Evolutionary conservation across 352 stramenopile genomes (phyloP).

Genomic region (Pythium apleroticum): DNA sequence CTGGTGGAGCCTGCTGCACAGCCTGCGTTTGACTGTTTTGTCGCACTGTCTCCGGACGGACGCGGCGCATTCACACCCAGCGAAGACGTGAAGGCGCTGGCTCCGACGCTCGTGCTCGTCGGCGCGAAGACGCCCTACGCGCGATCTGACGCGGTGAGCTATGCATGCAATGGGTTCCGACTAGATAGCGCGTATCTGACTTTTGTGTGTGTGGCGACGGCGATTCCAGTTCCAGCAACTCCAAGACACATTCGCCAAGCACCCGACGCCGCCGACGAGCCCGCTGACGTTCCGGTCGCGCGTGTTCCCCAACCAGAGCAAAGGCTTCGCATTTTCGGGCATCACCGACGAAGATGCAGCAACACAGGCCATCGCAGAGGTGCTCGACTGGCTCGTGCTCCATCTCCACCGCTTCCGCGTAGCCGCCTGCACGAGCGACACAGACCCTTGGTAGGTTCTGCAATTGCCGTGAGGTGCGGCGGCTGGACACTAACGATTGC

Average conservation of each 20-base stretch:
- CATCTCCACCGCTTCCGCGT: slow-evolving; percentile 83
- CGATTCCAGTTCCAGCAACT: slow-evolving; percentile 74
- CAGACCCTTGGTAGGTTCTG: slow-evolving; percentile 52
- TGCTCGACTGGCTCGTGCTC: slow-evolving; percentile 83
- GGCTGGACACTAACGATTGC: background rate
- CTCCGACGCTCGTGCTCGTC: slow-evolving; percentile 64
- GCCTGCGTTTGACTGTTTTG: slow-evolving; percentile 53
- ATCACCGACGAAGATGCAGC: slow-evolving; percentile 90
- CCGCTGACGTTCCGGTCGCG: slow-evolving; percentile 34
- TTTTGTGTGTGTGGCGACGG: background rate
- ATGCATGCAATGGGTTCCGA: background rate
- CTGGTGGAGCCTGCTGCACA: slow-evolving; percentile 33
- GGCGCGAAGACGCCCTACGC: slow-evolving; percentile 67
- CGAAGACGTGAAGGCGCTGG: slow-evolving; percentile 15
- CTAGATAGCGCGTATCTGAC: background rate
- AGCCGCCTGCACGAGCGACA: slow-evolving; percentile 75
- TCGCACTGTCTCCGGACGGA: slow-evolving; percentile 73
- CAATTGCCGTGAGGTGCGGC: background rate
- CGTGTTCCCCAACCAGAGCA: slow-evolving; percentile 70
- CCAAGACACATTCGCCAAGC: slow-evolving; percentile 17
- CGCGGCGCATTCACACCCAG: slow-evolving; percentile 31
- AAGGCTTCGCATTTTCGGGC: slow-evolving; percentile 84
- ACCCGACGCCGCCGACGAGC: slow-evolving; percentile 1
- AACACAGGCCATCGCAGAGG: slow-evolving; percentile 81
- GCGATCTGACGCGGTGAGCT: slow-evolving; percentile 58